Evolutionary conservation across 495 filamentous ascomycete species (phyloP).

Genomic region (Thermochaetoides thermophila): DNA sequence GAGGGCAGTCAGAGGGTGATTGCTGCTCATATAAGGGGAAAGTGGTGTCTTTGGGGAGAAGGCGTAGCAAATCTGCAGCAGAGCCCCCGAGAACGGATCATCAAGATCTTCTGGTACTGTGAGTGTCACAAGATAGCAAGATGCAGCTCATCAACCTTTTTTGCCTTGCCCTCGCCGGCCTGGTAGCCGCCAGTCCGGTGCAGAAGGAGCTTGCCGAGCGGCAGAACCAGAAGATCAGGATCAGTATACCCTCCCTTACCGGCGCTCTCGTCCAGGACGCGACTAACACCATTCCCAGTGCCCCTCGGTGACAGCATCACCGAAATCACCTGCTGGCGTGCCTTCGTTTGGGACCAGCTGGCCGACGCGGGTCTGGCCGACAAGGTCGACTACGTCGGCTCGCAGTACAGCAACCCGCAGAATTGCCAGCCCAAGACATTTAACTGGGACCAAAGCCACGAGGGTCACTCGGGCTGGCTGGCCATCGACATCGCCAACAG

Average conservation of each 20-base stretch:
- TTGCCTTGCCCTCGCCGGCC: not conserved
- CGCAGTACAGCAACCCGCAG: slow-evolving; percentile 23
- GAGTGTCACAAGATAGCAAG: too few species aligned
- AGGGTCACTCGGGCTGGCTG: slow-evolving; percentile 30
- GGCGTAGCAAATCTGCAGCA: too few species aligned
- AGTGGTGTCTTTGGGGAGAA: not conserved
- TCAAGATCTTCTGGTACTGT: too few species aligned
- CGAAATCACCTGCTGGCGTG: slow-evolving; percentile 29
- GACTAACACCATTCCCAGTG: too few species aligned
- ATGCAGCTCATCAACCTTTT: slow-evolving; percentile 7
- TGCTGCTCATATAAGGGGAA: too few species aligned
- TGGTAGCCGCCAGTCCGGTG: slow-evolving; percentile 6
- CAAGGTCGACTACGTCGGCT: slow-evolving; percentile 27
- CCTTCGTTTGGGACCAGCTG: slow-evolving; percentile 24
- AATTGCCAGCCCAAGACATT: slow-evolving; percentile 15
- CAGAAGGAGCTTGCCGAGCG: slow-evolving; percentile 11
- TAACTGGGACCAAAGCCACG: slow-evolving; percentile 25
- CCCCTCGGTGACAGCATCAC: slow-evolving; percentile 28
- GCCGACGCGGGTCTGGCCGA: slow-evolving; percentile 13
- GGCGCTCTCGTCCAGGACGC: too few species aligned
- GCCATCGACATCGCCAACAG: slow-evolving; percentile 32
- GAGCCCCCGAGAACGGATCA: too few species aligned
- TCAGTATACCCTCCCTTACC: too few species aligned
- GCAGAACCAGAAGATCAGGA: slow-evolving; percentile 11
- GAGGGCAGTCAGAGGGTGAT: too few species aligned